A percentile compares a stretch with the other conserved stretches of the same genome.
phyloP scores from a whole-genome alignment of 2,329 filamentous ascomycete genomes.

The Ascomycota sp. region DNA sequence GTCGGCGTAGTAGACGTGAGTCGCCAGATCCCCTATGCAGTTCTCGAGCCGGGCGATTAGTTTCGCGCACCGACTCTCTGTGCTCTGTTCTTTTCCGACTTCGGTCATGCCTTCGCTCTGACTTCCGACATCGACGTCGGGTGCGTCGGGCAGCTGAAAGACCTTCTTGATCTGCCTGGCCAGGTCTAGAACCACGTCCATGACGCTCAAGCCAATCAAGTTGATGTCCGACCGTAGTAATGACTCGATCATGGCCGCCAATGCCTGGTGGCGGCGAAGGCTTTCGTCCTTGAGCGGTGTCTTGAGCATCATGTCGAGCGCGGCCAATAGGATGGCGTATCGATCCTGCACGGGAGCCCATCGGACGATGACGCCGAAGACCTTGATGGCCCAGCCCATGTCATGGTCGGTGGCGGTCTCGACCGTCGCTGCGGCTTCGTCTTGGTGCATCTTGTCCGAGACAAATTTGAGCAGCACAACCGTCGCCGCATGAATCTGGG shows the following conservation, averaged over 20 bases:
- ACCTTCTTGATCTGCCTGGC: slow-evolving; percentile 66
- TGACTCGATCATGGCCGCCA: slow-evolving; percentile 62
- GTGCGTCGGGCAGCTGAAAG: slow-evolving; percentile 38
- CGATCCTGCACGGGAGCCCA: slow-evolving; percentile 92
- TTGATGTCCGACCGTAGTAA: slow-evolving; percentile 77
- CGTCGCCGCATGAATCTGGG: slow-evolving; percentile 64
- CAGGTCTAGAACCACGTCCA: slow-evolving; percentile 76
- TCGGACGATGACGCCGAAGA: slow-evolving; percentile 60
- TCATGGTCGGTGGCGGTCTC: slow-evolving; percentile 21
- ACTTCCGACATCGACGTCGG: slow-evolving; percentile 10
- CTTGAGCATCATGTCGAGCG: slow-evolving; percentile 55
- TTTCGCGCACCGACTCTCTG: slow-evolving; percentile 31
- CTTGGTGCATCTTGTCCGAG: slow-evolving; percentile 31
- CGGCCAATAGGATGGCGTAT: slow-evolving; percentile 70
- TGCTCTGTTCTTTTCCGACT: slow-evolving; percentile 11
- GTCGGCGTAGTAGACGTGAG: slow-evolving; percentile 90
- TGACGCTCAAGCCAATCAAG: slow-evolving; percentile 85
- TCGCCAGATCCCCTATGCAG: slow-evolving; percentile 79
- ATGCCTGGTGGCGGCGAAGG: slow-evolving; percentile 50
- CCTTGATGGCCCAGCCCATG: slow-evolving; percentile 58
- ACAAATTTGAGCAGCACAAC: slow-evolving; percentile 57
- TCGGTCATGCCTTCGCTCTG: slow-evolving; percentile 15
- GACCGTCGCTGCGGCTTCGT: slow-evolving; percentile 30
- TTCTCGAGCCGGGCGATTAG: slow-evolving; percentile 53
- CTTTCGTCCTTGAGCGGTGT: slow-evolving; percentile 50